Base-by-base conservation (phyloP, 371 early-diverging fungal species). In the Rhizopus arrhizus region DNA sequence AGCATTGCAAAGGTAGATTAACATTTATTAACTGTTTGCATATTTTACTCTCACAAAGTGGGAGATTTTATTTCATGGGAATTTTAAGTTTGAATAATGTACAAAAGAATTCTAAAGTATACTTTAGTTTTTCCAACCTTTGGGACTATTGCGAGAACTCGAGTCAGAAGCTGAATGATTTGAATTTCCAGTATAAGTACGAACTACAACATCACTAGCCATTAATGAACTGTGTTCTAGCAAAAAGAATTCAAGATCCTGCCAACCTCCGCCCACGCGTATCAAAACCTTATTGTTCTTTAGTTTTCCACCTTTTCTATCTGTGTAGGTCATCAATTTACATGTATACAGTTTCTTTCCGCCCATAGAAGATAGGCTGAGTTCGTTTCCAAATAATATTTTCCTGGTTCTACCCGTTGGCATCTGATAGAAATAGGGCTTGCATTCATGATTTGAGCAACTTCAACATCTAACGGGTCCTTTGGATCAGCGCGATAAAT, bases 261-360 rank as follows among this genome's bases (percentile, higher is more conserved):
- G 84, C 85, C 85, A 87, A 16, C 88, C 86, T 10, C 86, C 85
- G 32, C 88, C 86, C 1, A 86, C 85, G 31, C 86, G 82, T 13
- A 86, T 84, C 50, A 85, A 58, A 10, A 86, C 86, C 56, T 86
- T 86, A 55, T 80, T 82, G 28, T 65, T 56, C 31, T 68, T 57
- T 15, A 40, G 38, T 28, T 62, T 43, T 4, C 56, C 59, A 31
- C 64, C 54, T 55, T 60, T 54, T 42, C 72, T 62, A 46, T 72
- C 63, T 9, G 51, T 64, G 55, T 80, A 80, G n/a, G 61, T 74
- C 77, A 80, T 80, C 34, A 80, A 58, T 63, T 77, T 75, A 69
- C 80, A 80, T 2, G 77, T 70, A 55, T 77, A 80, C 48, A 80
- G 38, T 40, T 80, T 80, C 58, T 72, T 77, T 28, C 77, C 77